phyloP scores from a whole-genome alignment of 2,329 filamentous ascomycete species.

The Fusarium mundagurra region DNA sequence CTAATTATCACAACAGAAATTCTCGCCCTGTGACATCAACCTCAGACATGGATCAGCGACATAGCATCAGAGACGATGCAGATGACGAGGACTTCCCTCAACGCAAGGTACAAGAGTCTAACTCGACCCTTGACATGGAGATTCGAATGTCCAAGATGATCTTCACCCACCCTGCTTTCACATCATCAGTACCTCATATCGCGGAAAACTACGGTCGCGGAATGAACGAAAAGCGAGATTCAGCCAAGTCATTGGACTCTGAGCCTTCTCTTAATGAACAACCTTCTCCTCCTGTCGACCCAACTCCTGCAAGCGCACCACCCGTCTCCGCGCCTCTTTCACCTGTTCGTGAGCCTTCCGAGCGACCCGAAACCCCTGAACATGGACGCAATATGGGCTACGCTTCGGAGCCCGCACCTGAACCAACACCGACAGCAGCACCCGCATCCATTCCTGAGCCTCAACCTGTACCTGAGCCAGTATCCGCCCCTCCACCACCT shows the following conservation, averaged over 20 bases:
- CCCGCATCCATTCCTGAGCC: conserved; percentile 43
- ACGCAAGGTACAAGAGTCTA: conserved; percentile 29
- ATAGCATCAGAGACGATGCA: conserved; percentile 10
- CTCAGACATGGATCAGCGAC: conserved; percentile 46
- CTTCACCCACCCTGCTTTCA: conserved; percentile 52
- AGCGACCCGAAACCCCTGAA: conserved; percentile 31
- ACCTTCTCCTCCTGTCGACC: conserved; percentile 23
- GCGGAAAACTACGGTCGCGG: conserved; percentile 44
- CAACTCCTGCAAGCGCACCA: conserved; percentile 3
- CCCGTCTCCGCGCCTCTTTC: conserved; percentile 29
- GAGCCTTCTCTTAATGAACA: conserved; percentile 44
- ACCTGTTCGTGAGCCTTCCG: conserved; percentile 12
- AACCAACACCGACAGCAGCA: conserved; percentile 34
- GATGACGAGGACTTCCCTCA: conserved; percentile 35
- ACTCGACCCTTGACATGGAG: conserved; percentile 50
- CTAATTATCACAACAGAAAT: conserved; percentile 24
- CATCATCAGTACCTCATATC: conserved; percentile 53
- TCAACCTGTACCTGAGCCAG: conserved; percentile 15
- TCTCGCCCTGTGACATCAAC: conserved; percentile 48
- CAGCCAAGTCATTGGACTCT: conserved; percentile 59
- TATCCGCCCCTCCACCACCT: conserved; percentile 38
- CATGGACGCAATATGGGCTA: conserved; percentile 12
- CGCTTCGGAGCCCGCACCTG: conserved; percentile 15
- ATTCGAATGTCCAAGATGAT: conserved; percentile 54
- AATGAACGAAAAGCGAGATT: conserved; percentile 58